Conservation (phyloP, 495 filamentous ascomycete genomes). For the Evansstolkia leycettana region DNA sequence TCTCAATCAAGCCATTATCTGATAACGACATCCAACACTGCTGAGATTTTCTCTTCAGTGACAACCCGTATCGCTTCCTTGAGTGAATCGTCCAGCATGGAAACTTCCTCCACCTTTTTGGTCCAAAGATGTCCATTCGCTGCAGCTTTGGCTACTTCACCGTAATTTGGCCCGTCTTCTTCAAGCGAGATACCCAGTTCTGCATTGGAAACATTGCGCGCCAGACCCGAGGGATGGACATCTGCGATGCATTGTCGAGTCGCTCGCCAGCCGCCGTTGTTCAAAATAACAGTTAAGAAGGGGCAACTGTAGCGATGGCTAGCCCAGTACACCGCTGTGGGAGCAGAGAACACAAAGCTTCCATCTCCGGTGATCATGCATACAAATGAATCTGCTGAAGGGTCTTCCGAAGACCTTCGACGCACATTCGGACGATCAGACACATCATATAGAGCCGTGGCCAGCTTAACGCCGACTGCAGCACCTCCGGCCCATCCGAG, state of each 20-base stretch:
- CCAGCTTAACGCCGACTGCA: slow-evolving; percentile 17
- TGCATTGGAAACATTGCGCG: slow-evolving; percentile 3
- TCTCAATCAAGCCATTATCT: background rate
- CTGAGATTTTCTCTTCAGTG: background rate
- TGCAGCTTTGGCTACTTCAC: slow-evolving; percentile 9
- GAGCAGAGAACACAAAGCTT: slow-evolving; percentile 16
- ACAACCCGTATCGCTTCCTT: background rate
- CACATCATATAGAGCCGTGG: slow-evolving; percentile 7
- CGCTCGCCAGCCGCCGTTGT: slow-evolving; percentile 16
- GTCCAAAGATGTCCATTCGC: slow-evolving; percentile 13
- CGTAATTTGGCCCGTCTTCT: slow-evolving; percentile 11
- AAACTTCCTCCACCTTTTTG: background rate
- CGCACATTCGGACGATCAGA: slow-evolving; percentile 6
- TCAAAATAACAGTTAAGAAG: slow-evolving; percentile 18
- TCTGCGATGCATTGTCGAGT: slow-evolving; percentile 8
- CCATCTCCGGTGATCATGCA: slow-evolving; percentile 18
- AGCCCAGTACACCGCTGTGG: slow-evolving; percentile 17
- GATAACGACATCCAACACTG: background rate
- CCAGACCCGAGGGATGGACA: slow-evolving; percentile 10
- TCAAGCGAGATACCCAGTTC: slow-evolving; percentile 12
- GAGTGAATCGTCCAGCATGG: background rate
- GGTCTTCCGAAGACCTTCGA: background rate
- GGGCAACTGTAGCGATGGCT: slow-evolving; percentile 13
- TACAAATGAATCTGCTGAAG: slow-evolving; percentile 7
- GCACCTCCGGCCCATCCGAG: slow-evolving; percentile 19